These are phyloP conservation scores for Ogataea minuta DNA, from an alignment of 805 yeast species.

Conservation along the genomic window DNA sequence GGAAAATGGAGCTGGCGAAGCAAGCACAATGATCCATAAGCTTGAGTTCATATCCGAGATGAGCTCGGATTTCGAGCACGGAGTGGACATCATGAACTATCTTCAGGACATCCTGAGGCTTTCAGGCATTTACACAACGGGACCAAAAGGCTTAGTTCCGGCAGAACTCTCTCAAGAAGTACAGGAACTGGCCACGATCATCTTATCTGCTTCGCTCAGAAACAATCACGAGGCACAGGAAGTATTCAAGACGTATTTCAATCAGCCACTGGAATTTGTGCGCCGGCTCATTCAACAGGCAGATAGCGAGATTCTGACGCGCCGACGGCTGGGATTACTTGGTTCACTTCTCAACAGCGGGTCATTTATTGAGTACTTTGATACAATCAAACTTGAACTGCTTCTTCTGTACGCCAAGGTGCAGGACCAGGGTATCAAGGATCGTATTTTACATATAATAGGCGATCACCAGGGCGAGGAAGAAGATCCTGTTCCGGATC, in stretches of 20 bases:
- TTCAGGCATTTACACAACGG: conserved; percentile 26
- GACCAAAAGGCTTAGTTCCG: conserved; percentile 2
- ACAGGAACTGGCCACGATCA: conserved; percentile 55
- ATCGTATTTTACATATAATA: conserved; percentile 44
- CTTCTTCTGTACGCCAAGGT: conserved; percentile 25
- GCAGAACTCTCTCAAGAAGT: conserved; percentile 19
- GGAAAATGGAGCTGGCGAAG: conserved; percentile 6
- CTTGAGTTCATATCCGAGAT: conserved; percentile 53
- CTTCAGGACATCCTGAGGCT: conserved; percentile 34
- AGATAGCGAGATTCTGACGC: conserved; percentile 20
- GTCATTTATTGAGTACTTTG: conserved; percentile 32
- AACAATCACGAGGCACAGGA: conserved; percentile 55
- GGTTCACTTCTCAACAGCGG: conserved; percentile 42
- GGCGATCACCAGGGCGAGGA: conserved; percentile 38
- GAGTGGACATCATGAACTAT: conserved; percentile 42
- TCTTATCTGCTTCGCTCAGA: conserved; percentile 66
- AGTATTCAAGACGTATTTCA: conserved; percentile 17
- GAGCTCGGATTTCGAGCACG: conserved; percentile 66
- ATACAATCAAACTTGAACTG: conserved; percentile 23
- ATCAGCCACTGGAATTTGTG: conserved; percentile 21
- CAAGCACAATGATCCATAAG: conserved; percentile 11
- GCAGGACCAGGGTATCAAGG: conserved; percentile 28
- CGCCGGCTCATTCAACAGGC: conserved; percentile 13
- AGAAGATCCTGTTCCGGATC: conserved; percentile 24
- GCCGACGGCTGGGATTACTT: conserved; percentile 50